Evolutionary conservation across 1,284 basidiomycete species (phyloP).

Genomic region (Ustilago nuda): DNA sequence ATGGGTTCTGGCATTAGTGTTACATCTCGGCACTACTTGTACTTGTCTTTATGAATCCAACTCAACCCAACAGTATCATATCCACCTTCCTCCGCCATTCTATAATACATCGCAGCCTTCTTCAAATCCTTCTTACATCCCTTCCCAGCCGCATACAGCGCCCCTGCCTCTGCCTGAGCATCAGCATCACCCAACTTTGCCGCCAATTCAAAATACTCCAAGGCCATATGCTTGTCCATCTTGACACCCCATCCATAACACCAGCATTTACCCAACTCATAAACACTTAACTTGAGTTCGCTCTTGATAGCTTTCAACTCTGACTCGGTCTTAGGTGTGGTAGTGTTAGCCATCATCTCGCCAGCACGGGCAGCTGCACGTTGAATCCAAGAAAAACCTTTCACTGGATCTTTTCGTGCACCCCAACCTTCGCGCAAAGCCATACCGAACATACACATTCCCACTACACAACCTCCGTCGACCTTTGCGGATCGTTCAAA

Average conservation of each 20-base stretch:
- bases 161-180: conserved; percentile 82
- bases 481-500: conserved; percentile 84
- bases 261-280: conserved; percentile 91
- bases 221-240: conserved; percentile 79
- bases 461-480: conserved; percentile 83
- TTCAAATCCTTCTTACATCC: conserved; percentile 85
- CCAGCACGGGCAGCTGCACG: conserved; percentile 84
- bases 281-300: conserved; percentile 87
- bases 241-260: conserved; percentile 88
- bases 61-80: conserved; percentile 64
- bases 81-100: conserved; percentile 75
- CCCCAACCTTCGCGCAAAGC: conserved; percentile 91
- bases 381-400: conserved; percentile 84
- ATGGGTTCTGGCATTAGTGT: neutral
- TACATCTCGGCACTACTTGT: conserved; percentile 26
- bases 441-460: conserved; percentile 92
- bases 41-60: conserved; percentile 67
- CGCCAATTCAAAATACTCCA: conserved; percentile 81
- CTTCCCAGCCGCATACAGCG: conserved; percentile 84
- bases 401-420: conserved; percentile 75
- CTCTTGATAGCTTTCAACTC: conserved; percentile 72
- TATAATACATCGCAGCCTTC: conserved; percentile 88
- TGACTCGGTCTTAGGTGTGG: conserved; percentile 68
- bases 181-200: conserved; percentile 86
- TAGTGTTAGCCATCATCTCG: conserved; percentile 77